Conservation (phyloP, 2,329 filamentous ascomycete species). For the Venturia effusa region DNA sequence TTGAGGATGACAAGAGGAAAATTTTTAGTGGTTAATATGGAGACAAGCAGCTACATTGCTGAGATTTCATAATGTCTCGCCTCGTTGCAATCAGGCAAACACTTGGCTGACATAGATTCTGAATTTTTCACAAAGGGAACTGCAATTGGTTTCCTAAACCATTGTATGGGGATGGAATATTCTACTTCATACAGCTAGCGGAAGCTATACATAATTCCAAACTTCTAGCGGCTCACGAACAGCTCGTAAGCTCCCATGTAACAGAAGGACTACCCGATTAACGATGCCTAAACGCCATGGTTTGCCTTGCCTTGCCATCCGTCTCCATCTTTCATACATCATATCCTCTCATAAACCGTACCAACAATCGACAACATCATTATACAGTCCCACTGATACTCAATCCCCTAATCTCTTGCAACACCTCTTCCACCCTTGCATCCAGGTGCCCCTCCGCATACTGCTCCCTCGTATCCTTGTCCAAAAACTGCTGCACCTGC, state of each 20-base stretch:
- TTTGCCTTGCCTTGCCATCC: not conserved
- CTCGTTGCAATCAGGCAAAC: not conserved
- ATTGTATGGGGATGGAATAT: not conserved
- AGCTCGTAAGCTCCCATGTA: not conserved
- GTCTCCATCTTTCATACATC: not conserved
- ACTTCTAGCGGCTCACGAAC: not conserved
- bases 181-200: not conserved
- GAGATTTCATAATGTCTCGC: not conserved
- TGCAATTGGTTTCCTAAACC: not conserved
- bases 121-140: not conserved
- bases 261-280: not conserved
- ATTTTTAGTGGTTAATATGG: not conserved
- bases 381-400: slow-evolving; percentile 63
- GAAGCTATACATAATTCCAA: not conserved
- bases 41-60: not conserved
- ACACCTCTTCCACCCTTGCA: slow-evolving; percentile 80
- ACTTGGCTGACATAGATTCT: not conserved
- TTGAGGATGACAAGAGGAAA: not conserved
- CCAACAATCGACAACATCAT: not conserved
- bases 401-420: slow-evolving; percentile 93
- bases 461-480: slow-evolving; percentile 88
- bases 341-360: not conserved
- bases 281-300: not conserved
- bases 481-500: slow-evolving; percentile 96
- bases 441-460: slow-evolving; percentile 92